Evolutionary conservation across 306 rosid genomes (phyloP), one percentile per base, ranked within the genome.

Genomic region (Rosa lucieae): DNA sequence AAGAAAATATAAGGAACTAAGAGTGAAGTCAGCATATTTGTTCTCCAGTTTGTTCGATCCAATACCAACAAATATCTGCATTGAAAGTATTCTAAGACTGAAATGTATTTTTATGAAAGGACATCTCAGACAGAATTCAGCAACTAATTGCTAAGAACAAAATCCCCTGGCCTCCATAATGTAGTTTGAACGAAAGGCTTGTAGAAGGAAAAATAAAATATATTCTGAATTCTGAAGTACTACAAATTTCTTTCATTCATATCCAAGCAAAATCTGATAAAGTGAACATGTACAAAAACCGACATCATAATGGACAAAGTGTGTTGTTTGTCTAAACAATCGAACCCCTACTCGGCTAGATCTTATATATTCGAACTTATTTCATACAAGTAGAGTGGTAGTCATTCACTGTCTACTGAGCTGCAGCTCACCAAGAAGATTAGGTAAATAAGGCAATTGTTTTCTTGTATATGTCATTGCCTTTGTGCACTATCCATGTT

Each of bases 41-140:
- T 84, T 80, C 90, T 92, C 98, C 98, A 92, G 79, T 94, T 92
- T 74, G 97, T 94, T 49, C 97, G 94, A 62, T 94, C 98, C 89
- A 94, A 82, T 85, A 92, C 84, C 84, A 94, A 59, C 82, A 92
- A 79, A 84, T 94, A 91, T 53, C 99, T 94, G 91, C 74, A 14
- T 70, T 62, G 23, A 82, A 46, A 71, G 29, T 26, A 47, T 35
- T 52, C 20, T 10, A 17, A 66, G 48, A 52, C 35, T 56, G 9
- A 56, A 5, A 2, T 56, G n/a, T 8, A 12, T 13, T 49, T 3
- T 13, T 26, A 26, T 39, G 23, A 39, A 15, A 67, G 26, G 13
- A 67, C 23, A 67, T 67, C 47, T 39, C 14, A 39, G 48, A 39
- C 48, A 39, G 23, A 8, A 40, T 18, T 39, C 48, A 67, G 48